These are phyloP conservation scores for Plasmodium vivax DNA, from an alignment of 169 alveolate species.

Conservation along the genomic window DNA sequence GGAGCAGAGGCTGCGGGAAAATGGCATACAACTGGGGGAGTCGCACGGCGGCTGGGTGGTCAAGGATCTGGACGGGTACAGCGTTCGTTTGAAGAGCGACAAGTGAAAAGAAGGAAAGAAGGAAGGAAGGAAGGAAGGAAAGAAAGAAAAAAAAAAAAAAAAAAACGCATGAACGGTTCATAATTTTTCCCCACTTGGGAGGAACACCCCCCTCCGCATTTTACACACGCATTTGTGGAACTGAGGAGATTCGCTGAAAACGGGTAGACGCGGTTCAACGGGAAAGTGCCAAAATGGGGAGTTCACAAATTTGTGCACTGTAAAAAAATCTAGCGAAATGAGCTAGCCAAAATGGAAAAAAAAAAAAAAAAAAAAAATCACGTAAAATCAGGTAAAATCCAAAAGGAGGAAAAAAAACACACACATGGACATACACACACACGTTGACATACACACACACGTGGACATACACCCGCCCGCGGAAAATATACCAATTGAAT, in stretches of 20 bases:
- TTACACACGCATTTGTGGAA: too few relatives aligned
- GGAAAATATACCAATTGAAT: not conserved
- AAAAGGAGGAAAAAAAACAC: not conserved
- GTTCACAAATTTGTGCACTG: too few relatives aligned
- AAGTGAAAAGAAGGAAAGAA: not conserved
- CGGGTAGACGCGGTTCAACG: too few relatives aligned
- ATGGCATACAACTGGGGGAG: conserved; percentile 19
- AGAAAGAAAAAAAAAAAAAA: not conserved
- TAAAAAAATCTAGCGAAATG: too few relatives aligned
- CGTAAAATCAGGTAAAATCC: not conserved
- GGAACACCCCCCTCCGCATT: not conserved
- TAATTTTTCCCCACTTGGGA: not conserved
- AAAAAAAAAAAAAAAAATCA: not conserved
- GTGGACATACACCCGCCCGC: not conserved
- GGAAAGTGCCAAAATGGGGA: too few relatives aligned
- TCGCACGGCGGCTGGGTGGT: conserved; percentile 10
- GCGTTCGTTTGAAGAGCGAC: conserved; percentile 6
- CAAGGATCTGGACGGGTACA: conserved; percentile 56
- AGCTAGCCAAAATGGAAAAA: too few relatives aligned
- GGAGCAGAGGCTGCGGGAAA: conserved; percentile 36
- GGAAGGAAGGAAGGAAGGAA: not conserved
- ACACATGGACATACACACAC: not conserved
- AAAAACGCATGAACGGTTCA: not conserved
- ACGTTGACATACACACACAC: not conserved
- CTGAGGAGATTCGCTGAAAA: too few relatives aligned